Conservation (phyloP, 257 asterid species). For the Plantago major region DNA sequence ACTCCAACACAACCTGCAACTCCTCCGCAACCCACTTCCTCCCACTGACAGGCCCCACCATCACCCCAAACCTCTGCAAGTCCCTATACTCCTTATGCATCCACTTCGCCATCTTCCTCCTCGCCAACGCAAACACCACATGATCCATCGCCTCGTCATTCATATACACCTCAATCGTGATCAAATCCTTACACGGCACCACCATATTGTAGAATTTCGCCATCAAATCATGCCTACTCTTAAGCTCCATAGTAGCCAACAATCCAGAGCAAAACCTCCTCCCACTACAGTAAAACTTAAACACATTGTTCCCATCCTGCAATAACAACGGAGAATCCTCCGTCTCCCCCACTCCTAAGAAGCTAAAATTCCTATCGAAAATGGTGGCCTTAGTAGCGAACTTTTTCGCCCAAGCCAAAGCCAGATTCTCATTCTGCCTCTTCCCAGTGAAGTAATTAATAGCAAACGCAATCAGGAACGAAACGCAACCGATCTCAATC, state of each 20-base stretch:
- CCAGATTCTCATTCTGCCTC: slow-evolving; percentile 41
- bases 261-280: slow-evolving; percentile 90
- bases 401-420: slow-evolving; percentile 74
- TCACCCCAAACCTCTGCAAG: slow-evolving; percentile 68
- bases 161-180: slow-evolving; percentile 85
- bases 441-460: slow-evolving; percentile 45
- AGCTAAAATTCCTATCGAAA: slow-evolving; percentile 76
- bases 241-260: slow-evolving; percentile 90
- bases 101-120: slow-evolving; percentile 71
- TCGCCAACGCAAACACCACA: slow-evolving; percentile 75
- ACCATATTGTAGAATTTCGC: slow-evolving; percentile 77
- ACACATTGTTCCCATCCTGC: slow-evolving; percentile 74
- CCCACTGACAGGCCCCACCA: slow-evolving; percentile 63
- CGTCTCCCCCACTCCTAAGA: slow-evolving; percentile 79
- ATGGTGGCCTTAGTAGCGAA: slow-evolving; percentile 70
- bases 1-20: slow-evolving; percentile 74
- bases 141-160: slow-evolving; percentile 94
- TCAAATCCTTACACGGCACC: slow-evolving; percentile 90
- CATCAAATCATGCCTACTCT: slow-evolving; percentile 90
- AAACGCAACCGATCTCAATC: slow-evolving; percentile 66
- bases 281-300: slow-evolving; percentile 83
- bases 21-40: slow-evolving; percentile 87
- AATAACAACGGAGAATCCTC: slow-evolving; percentile 76
- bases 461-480: slow-evolving; percentile 61
- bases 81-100: slow-evolving; percentile 80